Base-by-base conservation (phyloP, 768 basidiomycete species). In the Atractiella rhizophila region DNA sequence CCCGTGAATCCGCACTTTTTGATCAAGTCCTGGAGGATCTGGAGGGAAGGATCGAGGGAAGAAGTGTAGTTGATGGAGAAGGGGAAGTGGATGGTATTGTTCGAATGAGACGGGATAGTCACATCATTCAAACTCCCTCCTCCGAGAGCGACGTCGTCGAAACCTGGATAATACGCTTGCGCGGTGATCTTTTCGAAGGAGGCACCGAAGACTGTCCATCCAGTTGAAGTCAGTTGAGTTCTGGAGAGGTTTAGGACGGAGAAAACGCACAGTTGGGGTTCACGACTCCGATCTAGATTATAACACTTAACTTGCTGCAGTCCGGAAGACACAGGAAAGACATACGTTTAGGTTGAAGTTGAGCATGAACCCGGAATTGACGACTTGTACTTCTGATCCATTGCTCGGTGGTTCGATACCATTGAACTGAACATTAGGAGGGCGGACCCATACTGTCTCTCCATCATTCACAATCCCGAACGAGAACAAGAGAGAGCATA, bases 391-490 rank as follows among this genome's bases (percentile, higher is more conserved):
- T 21, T 48, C 34, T 30, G 33, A 40, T 3, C 50, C 51, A n/a
- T 28, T 30, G 28, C 13, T 4, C 9, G 53, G 53, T 15, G 43
- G 37, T 25, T 47, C 43, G 30, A 55, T 42, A 23, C 54, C 54
- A 9, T 51, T 35, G 44, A 55, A 55, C 7, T 20, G 20, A 15
- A 55, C 48, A 19, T 53, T 52, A 12, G 54, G 54, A n/a, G 54
- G 51, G 29, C 47, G 47, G 43, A 51, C 48, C 51, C 51, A 52
- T 6, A 52, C 54, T 55, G 43, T 5, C 26, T 4, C 11, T 13
- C 25, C 30, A 21, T 15, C 30, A 12, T 8, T 13, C 15, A 2
- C 3, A 18, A 9, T 23, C 21, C 24, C 25, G 21, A 10, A 26
- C 18, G 32, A 28, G 28, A 34, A 27, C n/a, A 4, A 18, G 16